phyloP scores from a whole-genome alignment of 164 flowering plant genomes.

The Protea cynaroides region DNA sequence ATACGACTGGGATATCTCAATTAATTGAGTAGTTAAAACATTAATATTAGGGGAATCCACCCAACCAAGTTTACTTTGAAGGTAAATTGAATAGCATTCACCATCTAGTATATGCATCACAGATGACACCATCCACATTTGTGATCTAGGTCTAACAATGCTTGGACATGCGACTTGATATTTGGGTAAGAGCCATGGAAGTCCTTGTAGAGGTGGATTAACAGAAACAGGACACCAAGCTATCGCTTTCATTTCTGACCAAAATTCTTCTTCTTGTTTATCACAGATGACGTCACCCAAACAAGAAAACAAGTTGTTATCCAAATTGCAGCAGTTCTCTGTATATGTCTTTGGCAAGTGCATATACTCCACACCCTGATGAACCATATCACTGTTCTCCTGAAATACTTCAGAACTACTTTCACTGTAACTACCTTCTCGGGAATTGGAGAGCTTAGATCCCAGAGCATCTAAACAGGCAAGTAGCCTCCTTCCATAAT shows the following conservation, averaged over 20 bases:
- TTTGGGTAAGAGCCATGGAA: slow-evolving; percentile 64
- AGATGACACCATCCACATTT: slow-evolving; percentile 80
- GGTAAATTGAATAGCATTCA: slow-evolving; percentile 47
- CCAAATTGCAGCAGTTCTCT: slow-evolving; percentile 14
- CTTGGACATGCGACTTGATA: slow-evolving; percentile 57
- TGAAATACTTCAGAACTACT: slow-evolving; percentile 6
- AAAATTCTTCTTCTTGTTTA: slow-evolving; percentile 52
- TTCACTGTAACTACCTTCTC: slow-evolving; percentile 14
- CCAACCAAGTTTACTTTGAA: slow-evolving; percentile 80
- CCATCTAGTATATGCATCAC: slow-evolving; percentile 71
- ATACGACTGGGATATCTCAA: slow-evolving; percentile 59
- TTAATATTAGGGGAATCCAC: slow-evolving; percentile 37
- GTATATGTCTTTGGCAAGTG: slow-evolving; percentile 10
- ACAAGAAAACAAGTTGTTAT: slow-evolving; percentile 30
- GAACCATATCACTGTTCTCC: slow-evolving; percentile 5
- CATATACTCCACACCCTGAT: slow-evolving; percentile 10
- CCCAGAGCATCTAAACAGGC: slow-evolving; percentile 51
- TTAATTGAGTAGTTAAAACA: slow-evolving; percentile 52
- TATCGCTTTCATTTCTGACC: slow-evolving; percentile 68
- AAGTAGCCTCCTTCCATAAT: slow-evolving; percentile 52
- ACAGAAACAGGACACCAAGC: slow-evolving; percentile 79
- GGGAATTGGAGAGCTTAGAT: slow-evolving; percentile 31
- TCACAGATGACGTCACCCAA: slow-evolving; percentile 34
- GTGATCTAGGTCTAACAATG: slow-evolving; percentile 67
- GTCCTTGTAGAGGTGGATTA: slow-evolving; percentile 62